phyloP scores from a whole-genome alignment of 177 flowering plant genomes.

The Vitis hybrid region DNA sequence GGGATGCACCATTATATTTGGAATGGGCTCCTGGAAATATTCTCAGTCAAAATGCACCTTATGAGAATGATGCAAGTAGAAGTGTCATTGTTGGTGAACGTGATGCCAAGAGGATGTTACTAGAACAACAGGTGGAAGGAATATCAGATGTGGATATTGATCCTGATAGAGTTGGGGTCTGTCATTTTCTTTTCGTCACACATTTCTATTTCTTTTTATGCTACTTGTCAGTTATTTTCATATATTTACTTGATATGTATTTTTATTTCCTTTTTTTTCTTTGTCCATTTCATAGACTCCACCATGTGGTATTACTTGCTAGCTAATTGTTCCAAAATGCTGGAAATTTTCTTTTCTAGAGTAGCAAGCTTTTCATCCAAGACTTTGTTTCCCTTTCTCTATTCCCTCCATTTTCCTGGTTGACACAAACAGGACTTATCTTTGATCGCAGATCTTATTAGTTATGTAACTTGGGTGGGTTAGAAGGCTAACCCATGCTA shows the following conservation, averaged over 20 bases:
- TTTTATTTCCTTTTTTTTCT: neutral
- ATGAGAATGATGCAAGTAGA: slow-evolving; percentile 26
- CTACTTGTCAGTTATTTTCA: neutral
- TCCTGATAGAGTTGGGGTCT: slow-evolving; percentile 89
- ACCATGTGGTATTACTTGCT: too few relatives aligned
- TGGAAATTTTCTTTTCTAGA: too few relatives aligned
- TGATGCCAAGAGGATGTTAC: slow-evolving; percentile 53
- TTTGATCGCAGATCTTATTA: too few relatives aligned
- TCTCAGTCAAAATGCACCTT: slow-evolving; percentile 37
- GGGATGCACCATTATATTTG: slow-evolving; percentile 88
- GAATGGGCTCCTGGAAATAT: slow-evolving; percentile 91
- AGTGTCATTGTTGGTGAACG: slow-evolving; percentile 46
- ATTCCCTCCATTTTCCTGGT: too few relatives aligned
- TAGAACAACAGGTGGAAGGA: slow-evolving; percentile 66
- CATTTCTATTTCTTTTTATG: neutral
- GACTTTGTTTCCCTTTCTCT: too few relatives aligned
- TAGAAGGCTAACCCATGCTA: too few relatives aligned
- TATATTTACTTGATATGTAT: too few relatives aligned
- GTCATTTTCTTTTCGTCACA: slow-evolving; percentile 7
- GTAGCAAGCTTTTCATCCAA: too few relatives aligned
- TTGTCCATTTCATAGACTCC: too few relatives aligned
- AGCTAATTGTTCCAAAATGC: too few relatives aligned
- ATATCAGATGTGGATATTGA: slow-evolving; percentile 58
- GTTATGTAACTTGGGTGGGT: too few relatives aligned
- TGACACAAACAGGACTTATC: too few relatives aligned